Evolutionary conservation across 2,329 filamentous ascomycete genomes (phyloP).

Genomic region (Domatiomyces globalis): DNA sequence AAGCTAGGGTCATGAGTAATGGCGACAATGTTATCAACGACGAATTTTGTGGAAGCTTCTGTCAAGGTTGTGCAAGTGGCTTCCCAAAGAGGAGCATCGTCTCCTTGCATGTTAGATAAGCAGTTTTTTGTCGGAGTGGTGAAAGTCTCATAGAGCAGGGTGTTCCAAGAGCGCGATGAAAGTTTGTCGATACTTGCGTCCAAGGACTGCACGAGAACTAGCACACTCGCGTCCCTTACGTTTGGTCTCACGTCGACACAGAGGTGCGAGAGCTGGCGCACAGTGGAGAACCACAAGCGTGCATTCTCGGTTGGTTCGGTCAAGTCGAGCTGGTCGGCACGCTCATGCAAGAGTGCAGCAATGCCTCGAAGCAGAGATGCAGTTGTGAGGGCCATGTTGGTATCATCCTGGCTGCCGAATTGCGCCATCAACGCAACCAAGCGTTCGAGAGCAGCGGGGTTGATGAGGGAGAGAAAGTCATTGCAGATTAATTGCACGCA

Average conservation of each 20-base stretch:
- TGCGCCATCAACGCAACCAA: conserved; percentile 78
- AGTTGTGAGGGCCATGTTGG: conserved; percentile 90
- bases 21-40: background rate
- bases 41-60: background rate
- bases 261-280: conserved; percentile 22
- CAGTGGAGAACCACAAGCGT: conserved; percentile 11
- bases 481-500: conserved; percentile 88
- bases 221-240: conserved; percentile 53
- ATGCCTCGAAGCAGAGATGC: conserved; percentile 94
- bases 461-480: conserved; percentile 68
- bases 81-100: background rate
- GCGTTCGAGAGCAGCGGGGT: conserved; percentile 55
- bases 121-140: conserved; percentile 38
- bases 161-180: conserved; percentile 8
- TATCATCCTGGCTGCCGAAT: conserved; percentile 77
- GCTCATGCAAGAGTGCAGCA: conserved; percentile 37
- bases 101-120: background rate
- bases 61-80: background rate
- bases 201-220: conserved; percentile 80
- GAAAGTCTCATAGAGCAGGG: conserved; percentile 58
- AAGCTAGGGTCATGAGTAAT: background rate
- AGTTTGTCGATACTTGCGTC: conserved; percentile 70
- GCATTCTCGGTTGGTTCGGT: conserved; percentile 1
- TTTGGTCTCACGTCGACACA: conserved; percentile 28
- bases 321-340: background rate